Conservation (phyloP, 208 protist species). For the Strigomonas galati region DNA sequence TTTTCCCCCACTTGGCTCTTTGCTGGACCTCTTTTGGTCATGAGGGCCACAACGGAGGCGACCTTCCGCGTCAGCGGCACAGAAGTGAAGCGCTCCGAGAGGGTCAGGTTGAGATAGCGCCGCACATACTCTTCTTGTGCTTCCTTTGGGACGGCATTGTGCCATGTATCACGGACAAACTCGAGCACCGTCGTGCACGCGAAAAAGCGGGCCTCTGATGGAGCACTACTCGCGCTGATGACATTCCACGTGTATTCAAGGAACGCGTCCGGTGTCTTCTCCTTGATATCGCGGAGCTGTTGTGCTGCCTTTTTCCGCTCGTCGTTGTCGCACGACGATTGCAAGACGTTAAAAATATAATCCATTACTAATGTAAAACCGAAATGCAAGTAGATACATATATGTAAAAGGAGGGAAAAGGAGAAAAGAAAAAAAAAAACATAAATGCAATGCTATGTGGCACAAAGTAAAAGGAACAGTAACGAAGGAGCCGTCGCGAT, state of each 20-base stretch:
- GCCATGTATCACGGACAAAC: conserved; percentile 76
- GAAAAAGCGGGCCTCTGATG: conserved; percentile 61
- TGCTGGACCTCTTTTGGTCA: conserved; percentile 35
- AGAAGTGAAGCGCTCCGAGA: conserved; percentile 24
- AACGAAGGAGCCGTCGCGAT: not conserved
- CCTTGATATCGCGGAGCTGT: conserved; percentile 55
- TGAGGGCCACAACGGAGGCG: conserved; percentile 41
- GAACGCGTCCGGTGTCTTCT: conserved; percentile 51
- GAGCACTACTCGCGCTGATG: conserved; percentile 27
- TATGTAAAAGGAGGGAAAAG: conserved; percentile 5
- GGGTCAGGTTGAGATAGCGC: conserved; percentile 41
- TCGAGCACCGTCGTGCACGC: conserved; percentile 41
- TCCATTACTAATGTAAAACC: conserved; percentile 36
- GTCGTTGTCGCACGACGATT: conserved; percentile 54
- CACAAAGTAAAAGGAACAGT: conserved; percentile 12
- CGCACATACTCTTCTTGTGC: conserved; percentile 31
- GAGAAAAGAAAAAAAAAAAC: conserved; percentile 15
- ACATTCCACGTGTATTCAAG: conserved; percentile 50
- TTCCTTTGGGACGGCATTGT: conserved; percentile 25
- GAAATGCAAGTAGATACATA: conserved; percentile 9
- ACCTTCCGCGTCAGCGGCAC: conserved; percentile 57
- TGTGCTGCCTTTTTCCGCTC: conserved; percentile 45
- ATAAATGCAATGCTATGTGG: conserved; percentile 14
- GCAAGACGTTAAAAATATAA: conserved; percentile 40
- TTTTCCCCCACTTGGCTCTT: conserved; percentile 23